These are phyloP conservation scores for Acer negundo DNA, from an alignment of 345 rosid species.

Conservation along the genomic window DNA sequence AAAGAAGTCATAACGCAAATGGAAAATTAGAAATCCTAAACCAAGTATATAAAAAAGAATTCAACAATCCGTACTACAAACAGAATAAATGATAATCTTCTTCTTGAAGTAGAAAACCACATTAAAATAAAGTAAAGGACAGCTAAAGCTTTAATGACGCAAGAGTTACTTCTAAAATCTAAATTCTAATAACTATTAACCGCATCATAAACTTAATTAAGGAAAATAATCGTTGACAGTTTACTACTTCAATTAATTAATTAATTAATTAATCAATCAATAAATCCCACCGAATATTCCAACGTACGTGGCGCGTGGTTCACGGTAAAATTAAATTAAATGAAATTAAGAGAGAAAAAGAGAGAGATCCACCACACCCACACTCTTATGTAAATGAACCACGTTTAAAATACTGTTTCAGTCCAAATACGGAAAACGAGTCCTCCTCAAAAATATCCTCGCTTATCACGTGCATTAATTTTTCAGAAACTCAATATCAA, in stretches of 20 bases:
- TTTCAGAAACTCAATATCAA: background rate
- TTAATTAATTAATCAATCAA: no score
- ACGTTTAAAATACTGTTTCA: conserved; percentile 18
- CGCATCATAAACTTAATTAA: no score
- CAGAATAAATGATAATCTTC: background rate
- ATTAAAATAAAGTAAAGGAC: no score
- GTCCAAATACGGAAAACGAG: conserved; percentile 17
- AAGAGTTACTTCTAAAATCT: background rate
- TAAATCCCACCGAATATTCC: background rate
- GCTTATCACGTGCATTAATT: conserved; percentile 59
- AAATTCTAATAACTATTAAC: background rate
- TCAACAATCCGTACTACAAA: no score
- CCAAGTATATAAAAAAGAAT: no score
- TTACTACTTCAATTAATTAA: no score
- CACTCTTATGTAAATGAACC: background rate
- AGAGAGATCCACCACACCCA: background rate
- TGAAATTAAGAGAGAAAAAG: background rate
- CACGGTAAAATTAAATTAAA: background rate
- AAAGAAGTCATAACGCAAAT: no score
- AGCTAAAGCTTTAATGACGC: no score
- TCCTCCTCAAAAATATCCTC: conserved; percentile 25
- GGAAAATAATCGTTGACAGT: background rate
- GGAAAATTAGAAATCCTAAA: no score
- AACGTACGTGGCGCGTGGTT: background rate
- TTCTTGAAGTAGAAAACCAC: background rate